Percentiles rank a stretch among this genome's conserved stretches.
phyloP scores from a whole-genome alignment of 2,329 filamentous ascomycete species.

The Helotiales sp. region DNA sequence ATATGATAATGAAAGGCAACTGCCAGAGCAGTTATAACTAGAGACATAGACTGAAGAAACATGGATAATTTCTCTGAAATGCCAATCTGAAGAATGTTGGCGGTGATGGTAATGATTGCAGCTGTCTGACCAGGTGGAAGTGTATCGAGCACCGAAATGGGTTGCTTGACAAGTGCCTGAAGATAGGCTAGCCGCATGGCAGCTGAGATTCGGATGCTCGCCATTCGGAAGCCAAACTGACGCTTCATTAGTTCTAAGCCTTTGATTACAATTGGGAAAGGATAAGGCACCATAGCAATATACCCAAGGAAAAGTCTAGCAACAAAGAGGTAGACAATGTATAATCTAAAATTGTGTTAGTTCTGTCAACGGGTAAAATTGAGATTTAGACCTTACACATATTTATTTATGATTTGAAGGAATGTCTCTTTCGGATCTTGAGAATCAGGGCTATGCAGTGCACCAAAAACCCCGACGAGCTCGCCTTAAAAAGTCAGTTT shows the following conservation, averaged over 20 bases:
- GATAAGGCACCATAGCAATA: constrained; percentile 45
- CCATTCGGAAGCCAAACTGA: constrained; percentile 58
- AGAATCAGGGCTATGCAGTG: constrained; percentile 39
- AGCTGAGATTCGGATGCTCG: constrained; percentile 61
- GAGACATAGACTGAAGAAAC: constrained; percentile 55
- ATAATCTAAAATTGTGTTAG: constrained; percentile 47
- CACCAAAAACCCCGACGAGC: constrained; percentile 46
- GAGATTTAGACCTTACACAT: constrained; percentile 40
- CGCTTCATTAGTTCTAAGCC: constrained; percentile 34
- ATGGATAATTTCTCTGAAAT: constrained; percentile 63
- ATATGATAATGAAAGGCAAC: constrained; percentile 59
- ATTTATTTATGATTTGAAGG: constrained; percentile 41
- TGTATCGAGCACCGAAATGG: constrained; percentile 67
- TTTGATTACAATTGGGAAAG: no score
- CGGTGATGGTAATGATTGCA: constrained; percentile 60
- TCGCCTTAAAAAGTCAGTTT: constrained; percentile 13
- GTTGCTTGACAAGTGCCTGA: constrained; percentile 59
- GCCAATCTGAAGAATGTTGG: constrained; percentile 63
- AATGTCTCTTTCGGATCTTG: constrained; percentile 42
- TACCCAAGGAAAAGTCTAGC: constrained; percentile 65
- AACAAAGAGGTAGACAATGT: constrained; percentile 70
- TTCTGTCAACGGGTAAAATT: background rate
- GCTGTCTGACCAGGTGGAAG: constrained; percentile 48
- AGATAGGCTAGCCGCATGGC: constrained; percentile 67
- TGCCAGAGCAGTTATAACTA: constrained; percentile 52